Base-by-base conservation (phyloP, 768 basidiomycete species). In the Neoboletus magnificus region DNA sequence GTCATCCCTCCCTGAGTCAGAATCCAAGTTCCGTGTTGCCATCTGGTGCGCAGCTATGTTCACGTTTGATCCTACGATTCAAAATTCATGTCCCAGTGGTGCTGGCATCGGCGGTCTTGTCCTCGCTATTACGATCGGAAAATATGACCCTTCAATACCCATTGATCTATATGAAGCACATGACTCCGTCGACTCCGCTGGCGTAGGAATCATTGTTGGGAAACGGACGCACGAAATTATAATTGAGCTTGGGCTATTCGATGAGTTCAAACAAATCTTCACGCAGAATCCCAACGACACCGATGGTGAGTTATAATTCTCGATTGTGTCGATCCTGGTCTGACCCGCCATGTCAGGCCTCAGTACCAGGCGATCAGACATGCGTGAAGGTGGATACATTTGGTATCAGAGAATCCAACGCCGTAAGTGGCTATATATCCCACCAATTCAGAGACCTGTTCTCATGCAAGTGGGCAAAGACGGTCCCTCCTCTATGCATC, bases 101-200 rank as follows among this genome's bases (percentile, higher is more conserved):
- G 77, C 71, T 20, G 78, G 77, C 9, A 73, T 80, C 33, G 76
- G 74, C 16, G 79, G 79, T 5, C 68, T 81, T 16, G 65, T 73
- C 0, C 73, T 82, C 13, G 76, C 79, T 0, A 68, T 68, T 20
- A 67, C 73, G 15, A 48, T 48, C 22, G 47, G 47, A 22, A 48
- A 35, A 35, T 48, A 48, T 23, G 47, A 48, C 33, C 22, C 58
- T n/a, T 56, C 55, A 1, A 62, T 79, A 20, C 66, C 73, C 53
- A 69, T 78, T 15, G 69, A 77, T 54, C 54, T 82, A 4, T 82
- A 82, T 55, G 82, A 82, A 67, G 73, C 77, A 3, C 75, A 71
- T 20, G 60, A 73, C 2, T 71, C 73, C 27, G 68, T 79, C 32
- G 72, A 72, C 11, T 71, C 71, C 10, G 62, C 71, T 13, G 79